Conservation (phyloP, 2,329 filamentous ascomycete species). For the Fusarium sarcochroum region DNA sequence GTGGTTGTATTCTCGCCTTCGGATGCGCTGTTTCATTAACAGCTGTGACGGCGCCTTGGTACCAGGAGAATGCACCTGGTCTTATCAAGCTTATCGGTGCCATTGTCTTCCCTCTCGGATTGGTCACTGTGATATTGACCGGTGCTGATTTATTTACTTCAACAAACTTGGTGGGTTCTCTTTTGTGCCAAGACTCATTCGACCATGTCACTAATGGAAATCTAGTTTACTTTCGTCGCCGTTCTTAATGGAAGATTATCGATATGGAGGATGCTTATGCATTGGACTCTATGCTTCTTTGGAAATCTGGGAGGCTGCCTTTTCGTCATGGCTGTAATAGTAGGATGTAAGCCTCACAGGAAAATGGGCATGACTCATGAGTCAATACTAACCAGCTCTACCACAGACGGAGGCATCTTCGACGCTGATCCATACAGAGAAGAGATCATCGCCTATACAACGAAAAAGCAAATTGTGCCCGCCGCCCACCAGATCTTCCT, state of each 20-base stretch:
- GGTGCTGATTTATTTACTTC: constrained; percentile 44
- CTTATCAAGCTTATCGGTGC: constrained; percentile 42
- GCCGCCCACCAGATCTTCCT: constrained; percentile 67
- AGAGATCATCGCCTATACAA: constrained; percentile 62
- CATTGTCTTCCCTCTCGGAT: constrained; percentile 38
- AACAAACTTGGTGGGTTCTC: constrained; percentile 36
- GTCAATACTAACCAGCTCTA: fast-evolving
- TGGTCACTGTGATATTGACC: constrained; percentile 41
- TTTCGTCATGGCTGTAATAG: constrained; percentile 63
- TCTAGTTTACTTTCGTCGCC: constrained; percentile 43
- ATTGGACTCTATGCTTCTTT: constrained; percentile 63
- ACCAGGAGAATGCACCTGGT: constrained; percentile 43
- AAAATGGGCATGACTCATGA: fast-evolving
- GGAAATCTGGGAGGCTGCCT: constrained; percentile 64
- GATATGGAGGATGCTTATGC: constrained; percentile 43
- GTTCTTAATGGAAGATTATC: constrained; percentile 41
- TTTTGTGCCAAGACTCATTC: fast-evolving
- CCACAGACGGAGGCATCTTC: constrained; percentile 60
- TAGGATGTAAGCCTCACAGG: constrained; percentile 51
- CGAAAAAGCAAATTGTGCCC: constrained; percentile 63
- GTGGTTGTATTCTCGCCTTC: constrained; percentile 37
- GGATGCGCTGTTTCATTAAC: constrained; percentile 44
- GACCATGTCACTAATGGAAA: neutral
- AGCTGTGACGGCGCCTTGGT: constrained; percentile 43
- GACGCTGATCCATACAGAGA: constrained; percentile 57